A percentile compares a stretch with the other conserved stretches of the same genome.
These are phyloP conservation scores for Psilocybe cyanescens DNA, from an alignment of 768 basidiomycete species.

Conservation along the genomic window DNA sequence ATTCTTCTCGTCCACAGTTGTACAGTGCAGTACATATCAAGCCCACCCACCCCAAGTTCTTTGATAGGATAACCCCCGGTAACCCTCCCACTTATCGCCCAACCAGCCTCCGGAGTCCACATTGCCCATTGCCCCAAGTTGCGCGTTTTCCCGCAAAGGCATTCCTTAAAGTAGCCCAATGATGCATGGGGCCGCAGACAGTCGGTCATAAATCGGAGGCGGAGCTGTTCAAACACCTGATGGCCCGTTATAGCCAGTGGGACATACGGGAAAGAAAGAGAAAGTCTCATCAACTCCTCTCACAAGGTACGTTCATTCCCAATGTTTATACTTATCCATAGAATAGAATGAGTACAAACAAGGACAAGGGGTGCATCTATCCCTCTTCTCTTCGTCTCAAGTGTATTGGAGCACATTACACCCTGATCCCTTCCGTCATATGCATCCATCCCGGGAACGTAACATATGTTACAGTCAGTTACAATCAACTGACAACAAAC, in stretches of 20 bases:
- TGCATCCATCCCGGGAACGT: neutral
- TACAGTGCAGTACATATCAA: neutral
- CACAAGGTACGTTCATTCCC: no score
- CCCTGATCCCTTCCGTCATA: neutral
- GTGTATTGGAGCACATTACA: neutral
- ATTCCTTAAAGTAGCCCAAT: neutral
- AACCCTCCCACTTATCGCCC: neutral
- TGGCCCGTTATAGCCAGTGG: neutral
- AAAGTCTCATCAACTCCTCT: neutral
- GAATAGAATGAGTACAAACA: no score
- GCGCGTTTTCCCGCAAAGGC: neutral
- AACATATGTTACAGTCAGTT: neutral
- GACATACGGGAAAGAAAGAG: neutral
- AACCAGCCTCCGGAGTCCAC: neutral
- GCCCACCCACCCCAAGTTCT: neutral
- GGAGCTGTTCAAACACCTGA: slow-evolving; percentile 3
- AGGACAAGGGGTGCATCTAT: no score
- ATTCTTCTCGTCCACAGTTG: neutral
- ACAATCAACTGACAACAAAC: neutral
- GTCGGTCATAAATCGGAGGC: slow-evolving; percentile 19
- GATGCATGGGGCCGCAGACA: slow-evolving; percentile 3
- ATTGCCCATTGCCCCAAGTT: neutral
- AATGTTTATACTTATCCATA: no score
- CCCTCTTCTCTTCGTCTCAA: neutral
- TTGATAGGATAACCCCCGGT: neutral